A percentile compares a stretch with the other conserved stretches of the same genome.
Evolutionary conservation across 306 rosid species (phyloP).

Genomic region (Gillenia trifoliata): DNA sequence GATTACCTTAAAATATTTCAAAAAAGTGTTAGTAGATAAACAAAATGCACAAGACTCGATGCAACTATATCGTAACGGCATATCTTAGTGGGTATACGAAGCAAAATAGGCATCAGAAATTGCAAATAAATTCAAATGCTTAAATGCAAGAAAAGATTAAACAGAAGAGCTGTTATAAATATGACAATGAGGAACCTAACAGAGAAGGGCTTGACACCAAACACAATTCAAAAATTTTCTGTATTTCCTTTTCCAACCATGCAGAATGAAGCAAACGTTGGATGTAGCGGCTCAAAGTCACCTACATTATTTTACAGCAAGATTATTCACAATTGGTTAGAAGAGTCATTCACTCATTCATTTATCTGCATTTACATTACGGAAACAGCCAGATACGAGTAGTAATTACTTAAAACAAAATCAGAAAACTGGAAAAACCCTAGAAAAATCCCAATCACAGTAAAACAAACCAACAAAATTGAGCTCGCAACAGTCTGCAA

Average conservation of each 20-base stretch:
- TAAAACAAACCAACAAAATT: neutral
- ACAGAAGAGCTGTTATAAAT: neutral
- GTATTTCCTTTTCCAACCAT: neutral
- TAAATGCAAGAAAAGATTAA: neutral
- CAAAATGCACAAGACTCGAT: neutral
- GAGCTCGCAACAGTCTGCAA: constrained; percentile 1
- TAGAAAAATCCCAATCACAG: constrained; percentile 6
- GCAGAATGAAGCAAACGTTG: neutral
- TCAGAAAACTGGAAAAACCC: constrained; percentile 5
- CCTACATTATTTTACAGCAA: neutral
- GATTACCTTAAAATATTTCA: constrained; percentile 40
- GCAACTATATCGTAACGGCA: neutral
- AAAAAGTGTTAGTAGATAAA: constrained; percentile 1
- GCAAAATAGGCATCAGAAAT: neutral
- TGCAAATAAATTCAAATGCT: neutral
- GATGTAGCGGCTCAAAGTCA: neutral
- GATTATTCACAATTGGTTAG: no score
- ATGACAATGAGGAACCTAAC: neutral
- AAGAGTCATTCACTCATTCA: neutral
- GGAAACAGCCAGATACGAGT: neutral
- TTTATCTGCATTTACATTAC: neutral
- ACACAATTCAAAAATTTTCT: neutral
- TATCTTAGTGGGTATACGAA: neutral
- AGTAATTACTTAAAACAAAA: neutral
- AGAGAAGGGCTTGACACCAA: neutral